These are phyloP conservation scores for Byssothecium circinans DNA, from an alignment of 2,329 filamentous ascomycete genomes.

Conservation along the genomic window DNA sequence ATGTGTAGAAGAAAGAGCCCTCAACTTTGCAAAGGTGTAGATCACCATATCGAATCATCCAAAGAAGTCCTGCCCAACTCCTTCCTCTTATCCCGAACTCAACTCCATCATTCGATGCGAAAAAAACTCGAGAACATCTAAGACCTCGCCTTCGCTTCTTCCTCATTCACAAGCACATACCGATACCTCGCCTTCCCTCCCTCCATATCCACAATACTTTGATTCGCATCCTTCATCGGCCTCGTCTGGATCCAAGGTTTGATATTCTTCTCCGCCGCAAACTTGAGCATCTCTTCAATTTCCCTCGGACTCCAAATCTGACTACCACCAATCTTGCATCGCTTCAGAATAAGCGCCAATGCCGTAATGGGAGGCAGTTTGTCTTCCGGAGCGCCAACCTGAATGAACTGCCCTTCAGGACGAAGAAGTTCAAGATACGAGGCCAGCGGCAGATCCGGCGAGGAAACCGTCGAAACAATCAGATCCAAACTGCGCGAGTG, in stretches of 20 bases:
- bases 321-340: slow-evolving; percentile 49
- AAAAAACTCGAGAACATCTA: background rate
- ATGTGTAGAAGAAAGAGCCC: no score
- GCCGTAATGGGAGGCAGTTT: slow-evolving; percentile 57
- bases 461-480: slow-evolving; percentile 62
- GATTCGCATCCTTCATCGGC: slow-evolving; percentile 58
- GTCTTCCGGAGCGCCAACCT: slow-evolving; percentile 69
- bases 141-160: slow-evolving; percentile 28
- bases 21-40: no score
- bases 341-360: slow-evolving; percentile 61
- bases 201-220: slow-evolving; percentile 60
- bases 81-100: no score
- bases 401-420: slow-evolving; percentile 64
- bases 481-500: slow-evolving; percentile 61
- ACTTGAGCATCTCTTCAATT: slow-evolving; percentile 63
- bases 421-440: slow-evolving; percentile 65
- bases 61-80: no score
- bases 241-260: slow-evolving; percentile 65
- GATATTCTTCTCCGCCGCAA: slow-evolving; percentile 61
- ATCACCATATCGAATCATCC: no score
- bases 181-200: slow-evolving; percentile 56
- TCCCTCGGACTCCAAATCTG: slow-evolving; percentile 58
- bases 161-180: slow-evolving; percentile 37
- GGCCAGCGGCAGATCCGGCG: slow-evolving; percentile 63
- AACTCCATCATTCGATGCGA: no score